These are phyloP conservation scores for Tetrahymena borealis DNA, from an alignment of 73 alveolate species.

Conservation along the genomic window DNA sequence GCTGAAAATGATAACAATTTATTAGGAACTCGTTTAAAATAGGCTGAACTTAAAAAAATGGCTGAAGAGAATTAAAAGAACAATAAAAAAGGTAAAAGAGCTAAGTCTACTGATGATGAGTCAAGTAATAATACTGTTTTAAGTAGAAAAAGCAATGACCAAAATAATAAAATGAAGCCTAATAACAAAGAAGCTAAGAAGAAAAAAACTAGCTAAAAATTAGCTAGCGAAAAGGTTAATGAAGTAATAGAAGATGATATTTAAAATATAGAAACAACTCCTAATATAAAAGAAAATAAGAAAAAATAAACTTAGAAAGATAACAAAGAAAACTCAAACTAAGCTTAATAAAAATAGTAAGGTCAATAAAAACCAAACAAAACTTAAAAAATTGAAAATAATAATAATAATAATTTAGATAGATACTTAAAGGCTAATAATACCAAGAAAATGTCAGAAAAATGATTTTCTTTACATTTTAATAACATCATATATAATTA, in stretches of 20 bases:
- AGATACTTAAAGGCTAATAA: neutral
- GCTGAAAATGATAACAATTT: neutral
- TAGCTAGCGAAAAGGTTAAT: neutral
- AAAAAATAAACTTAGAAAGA: neutral
- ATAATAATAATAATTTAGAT: neutral
- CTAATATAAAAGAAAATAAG: neutral
- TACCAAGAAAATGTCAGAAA: neutral
- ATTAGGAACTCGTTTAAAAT: neutral
- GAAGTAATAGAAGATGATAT: neutral
- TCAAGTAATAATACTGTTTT: neutral
- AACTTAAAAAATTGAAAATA: neutral
- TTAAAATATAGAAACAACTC: neutral
- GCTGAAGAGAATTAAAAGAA: neutral
- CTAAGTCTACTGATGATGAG: neutral
- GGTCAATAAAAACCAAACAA: neutral
- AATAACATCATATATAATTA: neutral
- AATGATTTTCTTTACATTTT: neutral
- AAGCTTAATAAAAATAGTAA: neutral
- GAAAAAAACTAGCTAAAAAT: neutral
- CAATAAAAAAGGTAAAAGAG: neutral
- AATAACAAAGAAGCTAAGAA: neutral
- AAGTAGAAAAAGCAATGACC: neutral
- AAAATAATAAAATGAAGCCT: neutral
- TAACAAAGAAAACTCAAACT: neutral
- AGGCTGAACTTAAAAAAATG: neutral